phyloP scores from a whole-genome alignment of 768 basidiomycete genomes.

The Lentinula guzmanii region DNA sequence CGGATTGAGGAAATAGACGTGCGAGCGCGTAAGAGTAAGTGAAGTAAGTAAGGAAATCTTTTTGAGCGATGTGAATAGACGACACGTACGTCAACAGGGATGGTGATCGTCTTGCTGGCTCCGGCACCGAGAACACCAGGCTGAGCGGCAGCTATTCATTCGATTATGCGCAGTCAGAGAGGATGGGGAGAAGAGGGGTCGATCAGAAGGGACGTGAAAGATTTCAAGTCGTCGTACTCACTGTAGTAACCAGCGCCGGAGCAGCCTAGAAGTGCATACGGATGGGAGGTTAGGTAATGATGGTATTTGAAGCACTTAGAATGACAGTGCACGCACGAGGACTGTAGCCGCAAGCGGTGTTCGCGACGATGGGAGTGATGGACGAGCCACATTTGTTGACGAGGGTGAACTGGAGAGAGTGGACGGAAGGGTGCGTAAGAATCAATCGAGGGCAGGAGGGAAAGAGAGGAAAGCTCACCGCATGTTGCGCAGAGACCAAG shows the following conservation, averaged over 20 bases:
- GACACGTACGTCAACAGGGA: slow-evolving; percentile 10
- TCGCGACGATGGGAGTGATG: slow-evolving; percentile 29
- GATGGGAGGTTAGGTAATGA: slow-evolving; percentile 22
- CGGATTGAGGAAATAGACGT: too few relatives aligned
- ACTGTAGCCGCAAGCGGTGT: slow-evolving; percentile 34
- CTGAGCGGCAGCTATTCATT: slow-evolving; percentile 19
- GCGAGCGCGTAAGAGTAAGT: too few relatives aligned
- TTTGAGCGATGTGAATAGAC: background rate
- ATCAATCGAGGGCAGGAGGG: background rate
- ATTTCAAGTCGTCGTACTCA: background rate
- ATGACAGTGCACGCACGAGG: slow-evolving; percentile 16
- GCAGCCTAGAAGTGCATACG: slow-evolving; percentile 18
- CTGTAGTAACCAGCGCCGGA: slow-evolving; percentile 6
- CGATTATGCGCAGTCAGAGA: slow-evolving; percentile 18
- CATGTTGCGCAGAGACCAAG: background rate
- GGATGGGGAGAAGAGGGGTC: slow-evolving; percentile 17
- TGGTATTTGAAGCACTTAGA: slow-evolving; percentile 12
- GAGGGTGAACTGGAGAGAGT: slow-evolving; percentile 18
- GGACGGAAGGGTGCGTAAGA: background rate
- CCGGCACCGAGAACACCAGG: slow-evolving; percentile 22
- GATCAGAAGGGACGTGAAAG: background rate
- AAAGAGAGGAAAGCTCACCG: background rate
- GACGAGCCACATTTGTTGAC: slow-evolving; percentile 25
- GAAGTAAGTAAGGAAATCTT: background rate
- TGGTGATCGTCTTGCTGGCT: slow-evolving; percentile 20